Evolutionary conservation across 2,329 filamentous ascomycete species (phyloP).

Genomic region (Rutstroemia sp.): DNA sequence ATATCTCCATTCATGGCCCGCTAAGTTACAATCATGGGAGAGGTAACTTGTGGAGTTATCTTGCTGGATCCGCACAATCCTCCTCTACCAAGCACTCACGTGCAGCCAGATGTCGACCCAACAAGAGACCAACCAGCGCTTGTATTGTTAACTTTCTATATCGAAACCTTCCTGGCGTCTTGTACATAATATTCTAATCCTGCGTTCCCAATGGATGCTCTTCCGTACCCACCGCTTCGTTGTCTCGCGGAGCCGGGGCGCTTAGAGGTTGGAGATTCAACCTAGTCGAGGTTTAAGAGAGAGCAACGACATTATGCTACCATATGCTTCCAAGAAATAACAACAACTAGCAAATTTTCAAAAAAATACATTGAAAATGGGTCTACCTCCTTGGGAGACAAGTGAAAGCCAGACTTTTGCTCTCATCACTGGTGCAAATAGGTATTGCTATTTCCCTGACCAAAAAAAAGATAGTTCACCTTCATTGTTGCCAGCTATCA

Average conservation of each 20-base stretch:
- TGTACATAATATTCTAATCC: no score
- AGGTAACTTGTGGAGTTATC: no score
- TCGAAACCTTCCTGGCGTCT: no score
- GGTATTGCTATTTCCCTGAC: constrained; percentile 43
- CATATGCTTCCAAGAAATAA: neutral
- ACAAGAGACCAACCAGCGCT: no score
- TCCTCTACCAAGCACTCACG: no score
- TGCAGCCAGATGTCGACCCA: no score
- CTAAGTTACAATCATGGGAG: no score
- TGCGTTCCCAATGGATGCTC: no score
- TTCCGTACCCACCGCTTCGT: neutral
- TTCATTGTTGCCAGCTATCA: neutral
- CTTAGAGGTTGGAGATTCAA: neutral
- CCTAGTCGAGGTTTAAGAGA: constrained; percentile 31
- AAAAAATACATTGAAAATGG: constrained; percentile 19
- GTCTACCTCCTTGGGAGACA: constrained; percentile 29
- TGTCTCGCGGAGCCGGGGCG: neutral
- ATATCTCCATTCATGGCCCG: no score
- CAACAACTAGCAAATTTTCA: neutral
- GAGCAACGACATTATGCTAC: constrained; percentile 23
- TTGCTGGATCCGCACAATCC: no score
- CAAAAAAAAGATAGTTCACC: no score
- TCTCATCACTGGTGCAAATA: constrained; percentile 80
- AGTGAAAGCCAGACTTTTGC: constrained; percentile 47
- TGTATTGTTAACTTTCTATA: no score